Percentiles rank a stretch among this genome's conserved stretches.
Evolutionary conservation across 2,329 filamentous ascomycete species (phyloP).

Genomic region (Sordariomycetes sp.): DNA sequence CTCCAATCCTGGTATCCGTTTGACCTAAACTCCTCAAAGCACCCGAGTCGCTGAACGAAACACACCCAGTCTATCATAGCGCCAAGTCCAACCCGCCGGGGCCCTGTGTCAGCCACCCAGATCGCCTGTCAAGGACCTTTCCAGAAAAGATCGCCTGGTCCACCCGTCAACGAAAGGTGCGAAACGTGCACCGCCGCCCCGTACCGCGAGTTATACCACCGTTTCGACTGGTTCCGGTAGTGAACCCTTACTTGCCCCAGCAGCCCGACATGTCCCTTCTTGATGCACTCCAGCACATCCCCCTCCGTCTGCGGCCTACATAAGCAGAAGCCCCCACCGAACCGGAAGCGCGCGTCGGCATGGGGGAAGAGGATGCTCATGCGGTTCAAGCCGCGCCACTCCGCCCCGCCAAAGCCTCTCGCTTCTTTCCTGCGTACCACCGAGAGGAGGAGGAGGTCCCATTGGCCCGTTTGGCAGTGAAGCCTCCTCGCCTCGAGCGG

Average conservation of each 20-base stretch:
- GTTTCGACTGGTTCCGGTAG: slow-evolving; percentile 12
- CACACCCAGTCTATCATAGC: too few species aligned
- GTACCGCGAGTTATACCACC: slow-evolving; percentile 4
- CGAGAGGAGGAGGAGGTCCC: slow-evolving; percentile 17
- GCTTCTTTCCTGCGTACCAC: slow-evolving; percentile 4
- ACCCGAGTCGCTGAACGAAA: not conserved
- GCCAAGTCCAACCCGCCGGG: not conserved
- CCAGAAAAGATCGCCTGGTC: not conserved
- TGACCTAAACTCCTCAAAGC: not conserved
- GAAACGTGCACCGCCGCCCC: not conserved
- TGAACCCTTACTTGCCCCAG: slow-evolving; percentile 16
- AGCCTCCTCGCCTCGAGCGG: slow-evolving; percentile 14
- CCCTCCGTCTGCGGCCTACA: slow-evolving; percentile 12
- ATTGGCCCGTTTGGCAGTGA: slow-evolving; percentile 10
- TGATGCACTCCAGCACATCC: slow-evolving; percentile 13
- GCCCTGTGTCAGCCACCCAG: too few species aligned
- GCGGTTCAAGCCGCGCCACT: slow-evolving; percentile 14
- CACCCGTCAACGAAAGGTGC: not conserved
- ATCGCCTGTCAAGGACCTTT: not conserved
- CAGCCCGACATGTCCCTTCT: slow-evolving; percentile 13
- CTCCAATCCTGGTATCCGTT: not conserved
- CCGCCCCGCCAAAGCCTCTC: slow-evolving; percentile 5
- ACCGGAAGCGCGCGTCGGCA: slow-evolving; percentile 9
- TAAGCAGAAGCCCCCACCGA: slow-evolving; percentile 13
- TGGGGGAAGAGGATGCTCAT: slow-evolving; percentile 17